phyloP scores from a whole-genome alignment of 1,284 basidiomycete genomes.

The Malassezia arunalokei region DNA sequence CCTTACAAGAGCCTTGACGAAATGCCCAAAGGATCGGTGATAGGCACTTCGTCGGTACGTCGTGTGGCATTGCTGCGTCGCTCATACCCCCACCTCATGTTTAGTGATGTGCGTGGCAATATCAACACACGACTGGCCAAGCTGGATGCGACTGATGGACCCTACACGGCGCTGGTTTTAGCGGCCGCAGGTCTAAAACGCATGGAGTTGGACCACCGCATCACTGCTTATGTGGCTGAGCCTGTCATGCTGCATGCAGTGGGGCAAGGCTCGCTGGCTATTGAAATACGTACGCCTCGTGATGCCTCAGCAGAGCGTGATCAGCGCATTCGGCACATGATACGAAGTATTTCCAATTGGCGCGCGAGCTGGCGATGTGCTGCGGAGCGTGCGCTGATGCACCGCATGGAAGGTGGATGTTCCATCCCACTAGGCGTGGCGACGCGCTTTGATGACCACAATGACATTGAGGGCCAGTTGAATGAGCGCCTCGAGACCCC shows the following conservation, averaged over 20 bases:
- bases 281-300: slow-evolving; percentile 62
- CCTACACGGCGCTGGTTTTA: slow-evolving; percentile 78
- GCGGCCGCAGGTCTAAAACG: slow-evolving; percentile 88
- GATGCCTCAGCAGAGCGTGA: slow-evolving; percentile 25
- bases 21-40: slow-evolving; percentile 71
- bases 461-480: slow-evolving; percentile 27
- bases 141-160: slow-evolving; percentile 71
- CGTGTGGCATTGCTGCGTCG: slow-evolving; percentile 80
- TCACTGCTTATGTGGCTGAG: slow-evolving; percentile 61
- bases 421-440: slow-evolving; percentile 88
- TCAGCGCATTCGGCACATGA: slow-evolving; percentile 28
- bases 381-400: slow-evolving; percentile 68
- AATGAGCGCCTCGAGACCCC: slow-evolving; percentile 24
- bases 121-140: slow-evolving; percentile 68
- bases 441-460: slow-evolving; percentile 48
- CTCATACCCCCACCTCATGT: slow-evolving; percentile 65
- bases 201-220: slow-evolving; percentile 59
- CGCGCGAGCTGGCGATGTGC: slow-evolving; percentile 33
- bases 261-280: slow-evolving; percentile 78
- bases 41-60: slow-evolving; percentile 87
- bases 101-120: slow-evolving; percentile 61
- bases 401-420: slow-evolving; percentile 86
- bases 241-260: slow-evolving; percentile 78
- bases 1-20: slow-evolving; percentile 63
- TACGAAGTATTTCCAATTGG: slow-evolving; percentile 39